A percentile compares a stretch with the other conserved stretches of the same genome.
Evolutionary conservation across 2,329 filamentous ascomycete genomes (phyloP).

Genomic region (Nothophaeocryptopus gaeumannii): DNA sequence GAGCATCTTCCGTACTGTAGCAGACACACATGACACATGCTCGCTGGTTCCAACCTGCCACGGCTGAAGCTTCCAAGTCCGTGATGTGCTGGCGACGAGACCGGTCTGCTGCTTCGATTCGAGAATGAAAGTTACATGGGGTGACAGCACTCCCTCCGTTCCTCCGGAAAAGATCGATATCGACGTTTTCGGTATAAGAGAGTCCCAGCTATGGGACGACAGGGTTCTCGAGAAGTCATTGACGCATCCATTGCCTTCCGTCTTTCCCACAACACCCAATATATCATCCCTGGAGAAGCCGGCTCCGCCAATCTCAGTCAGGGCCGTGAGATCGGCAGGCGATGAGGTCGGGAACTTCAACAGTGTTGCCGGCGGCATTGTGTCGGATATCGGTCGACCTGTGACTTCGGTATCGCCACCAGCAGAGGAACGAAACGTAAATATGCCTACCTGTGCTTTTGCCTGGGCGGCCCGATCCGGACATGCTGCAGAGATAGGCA

Average conservation of each 20-base stretch:
- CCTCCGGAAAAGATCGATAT: conserved; percentile 13
- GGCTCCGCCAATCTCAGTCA: not conserved
- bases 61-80: conserved; percentile 7
- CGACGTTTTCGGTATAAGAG: conserved; percentile 1
- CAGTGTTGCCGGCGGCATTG: conserved; percentile 7
- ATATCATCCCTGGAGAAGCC: conserved; percentile 3
- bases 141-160: conserved; percentile 13
- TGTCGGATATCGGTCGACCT: not conserved
- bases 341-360: conserved; percentile 10
- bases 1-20: conserved; percentile 2
- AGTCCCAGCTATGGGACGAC: conserved; percentile 5
- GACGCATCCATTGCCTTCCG: conserved; percentile 14
- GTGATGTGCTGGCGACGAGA: conserved; percentile 2
- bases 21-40: conserved; percentile 6
- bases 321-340: conserved; percentile 4
- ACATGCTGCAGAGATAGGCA: no score
- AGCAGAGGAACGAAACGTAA: no score
- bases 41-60: conserved; percentile 8
- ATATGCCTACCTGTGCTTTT: no score
- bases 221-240: conserved; percentile 12
- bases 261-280: conserved; percentile 12
- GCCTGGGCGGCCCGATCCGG: no score
- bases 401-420: not conserved
- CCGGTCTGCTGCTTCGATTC: conserved; percentile 4
- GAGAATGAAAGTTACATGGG: conserved; percentile 6